Evolutionary conservation across 805 yeast species (phyloP).

Genomic region (Spathaspora gorwiae): DNA sequence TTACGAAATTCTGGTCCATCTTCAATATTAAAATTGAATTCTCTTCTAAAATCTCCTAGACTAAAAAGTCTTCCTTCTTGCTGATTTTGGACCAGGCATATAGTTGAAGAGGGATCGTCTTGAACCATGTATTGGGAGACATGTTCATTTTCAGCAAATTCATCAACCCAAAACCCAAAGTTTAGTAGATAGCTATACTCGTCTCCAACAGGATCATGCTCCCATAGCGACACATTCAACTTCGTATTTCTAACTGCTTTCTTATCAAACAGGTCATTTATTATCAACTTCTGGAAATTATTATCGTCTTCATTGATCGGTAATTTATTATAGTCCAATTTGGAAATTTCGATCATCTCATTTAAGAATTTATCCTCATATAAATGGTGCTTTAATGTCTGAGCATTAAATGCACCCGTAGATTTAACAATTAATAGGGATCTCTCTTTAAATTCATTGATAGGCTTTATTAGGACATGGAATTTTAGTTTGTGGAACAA

Average conservation of each 20-base stretch:
- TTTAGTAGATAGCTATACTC: constrained; percentile 17
- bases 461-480: constrained; percentile 19
- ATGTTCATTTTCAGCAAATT: background rate
- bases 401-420: constrained; percentile 11
- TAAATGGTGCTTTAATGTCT: constrained; percentile 9
- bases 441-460: constrained; percentile 6
- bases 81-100: background rate
- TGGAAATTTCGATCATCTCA: constrained; percentile 22
- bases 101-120: background rate
- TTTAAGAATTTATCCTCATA: constrained; percentile 3
- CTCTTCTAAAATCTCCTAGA: constrained; percentile 21
- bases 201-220: constrained; percentile 10
- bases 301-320: constrained; percentile 17
- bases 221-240: constrained; percentile 25
- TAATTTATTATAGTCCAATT: constrained; percentile 21
- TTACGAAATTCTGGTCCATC: constrained; percentile 43
- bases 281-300: constrained; percentile 18
- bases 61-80: constrained; percentile 5
- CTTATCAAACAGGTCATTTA: constrained; percentile 23
- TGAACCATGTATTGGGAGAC: background rate
- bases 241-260: constrained; percentile 10
- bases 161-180: constrained; percentile 26
- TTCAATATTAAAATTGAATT: constrained; percentile 31
- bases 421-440: constrained; percentile 32
- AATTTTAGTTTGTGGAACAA: constrained; percentile 22